Evolutionary conservation across 805 yeast species (phyloP), one percentile per base, ranked within the genome.

Genomic region (Jamesozyma rosinii): DNA sequence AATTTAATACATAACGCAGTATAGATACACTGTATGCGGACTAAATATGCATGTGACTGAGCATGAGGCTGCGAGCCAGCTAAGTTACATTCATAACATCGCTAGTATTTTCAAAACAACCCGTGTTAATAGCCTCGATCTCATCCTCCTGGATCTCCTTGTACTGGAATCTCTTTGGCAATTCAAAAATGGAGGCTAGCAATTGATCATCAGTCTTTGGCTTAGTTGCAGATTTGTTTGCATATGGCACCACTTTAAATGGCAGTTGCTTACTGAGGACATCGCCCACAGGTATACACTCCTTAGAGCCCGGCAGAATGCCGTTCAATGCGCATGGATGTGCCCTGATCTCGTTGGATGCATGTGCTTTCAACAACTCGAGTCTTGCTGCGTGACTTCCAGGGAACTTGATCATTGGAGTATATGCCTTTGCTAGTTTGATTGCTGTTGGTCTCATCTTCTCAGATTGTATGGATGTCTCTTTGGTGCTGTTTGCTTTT

Each of bases 351-450:
- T 44, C 46, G 1, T 35, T 38, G n/a, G 45, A 22, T 68, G 79
- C 70, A 27, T 37, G 36, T 3, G 41, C 17, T 27, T 37, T 19
- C 27, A 29, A 19, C 22, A 31, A 51, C 68, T 63, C n/a, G 41
- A 35, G 45, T 67, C 60, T 26, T 3, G 69, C 58, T 61, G 81
- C 86, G 40, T 87, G 81, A 38, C 88, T 88, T 35, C 97, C 96
- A 38, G 87, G 75, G 59, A 90, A 90, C 58, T 81, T 83, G 66
- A 90, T 90, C 62, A 79, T 69, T 14, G 95, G 96, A 20, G 72
- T 69, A 58, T 76, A 73, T 22, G 49, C 44, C 48, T 50, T 45
- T 24, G 59, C 56, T 31, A 58, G 40, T 38, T 42, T 52, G 2
- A 42, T 42, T n/a, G 43, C 46, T 6, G 68, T 52, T 26, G 43